Conservation (phyloP, 768 basidiomycete genomes). For the Rickenella mellea region DNA sequence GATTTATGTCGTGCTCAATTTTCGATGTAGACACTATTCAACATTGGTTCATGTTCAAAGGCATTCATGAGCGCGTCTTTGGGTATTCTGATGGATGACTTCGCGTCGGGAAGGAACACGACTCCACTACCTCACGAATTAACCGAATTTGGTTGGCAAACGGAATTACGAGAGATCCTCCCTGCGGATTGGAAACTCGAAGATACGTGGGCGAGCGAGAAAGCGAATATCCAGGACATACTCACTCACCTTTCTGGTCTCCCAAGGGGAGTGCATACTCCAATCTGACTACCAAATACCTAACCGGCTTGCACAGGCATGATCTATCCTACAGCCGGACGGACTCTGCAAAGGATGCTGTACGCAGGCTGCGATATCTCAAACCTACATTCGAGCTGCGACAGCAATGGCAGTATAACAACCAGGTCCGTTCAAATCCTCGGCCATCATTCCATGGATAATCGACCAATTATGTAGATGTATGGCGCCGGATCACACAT, state of each 20-base stretch:
- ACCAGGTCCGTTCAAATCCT: constrained; percentile 16
- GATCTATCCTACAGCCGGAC: constrained; percentile 20
- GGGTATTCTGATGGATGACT: constrained; percentile 34
- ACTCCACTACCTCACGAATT: constrained; percentile 23
- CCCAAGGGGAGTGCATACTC: constrained; percentile 14
- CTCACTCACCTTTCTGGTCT: constrained; percentile 33
- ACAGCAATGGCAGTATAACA: constrained; percentile 28
- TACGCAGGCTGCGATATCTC: constrained; percentile 19
- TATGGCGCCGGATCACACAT: constrained; percentile 25
- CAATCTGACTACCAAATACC: background rate
- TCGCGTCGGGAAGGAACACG: constrained; percentile 22
- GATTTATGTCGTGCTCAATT: background rate
- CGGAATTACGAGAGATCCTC: constrained; percentile 26
- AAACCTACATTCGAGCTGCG: constrained; percentile 25
- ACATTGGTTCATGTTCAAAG: constrained; percentile 27
- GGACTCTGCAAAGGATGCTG: constrained; percentile 17
- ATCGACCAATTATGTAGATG: constrained; percentile 21
- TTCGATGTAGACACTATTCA: constrained; percentile 25
- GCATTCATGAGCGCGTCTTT: constrained; percentile 29
- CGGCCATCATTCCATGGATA: background rate
- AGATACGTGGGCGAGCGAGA: constrained; percentile 30
- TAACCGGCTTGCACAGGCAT: constrained; percentile 15
- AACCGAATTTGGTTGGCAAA: constrained; percentile 24
- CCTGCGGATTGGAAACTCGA: constrained; percentile 30
- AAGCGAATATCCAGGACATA: constrained; percentile 26